Evolutionary conservation across 768 basidiomycete species (phyloP).

Genomic region (Lepiota brunneoincarnata): DNA sequence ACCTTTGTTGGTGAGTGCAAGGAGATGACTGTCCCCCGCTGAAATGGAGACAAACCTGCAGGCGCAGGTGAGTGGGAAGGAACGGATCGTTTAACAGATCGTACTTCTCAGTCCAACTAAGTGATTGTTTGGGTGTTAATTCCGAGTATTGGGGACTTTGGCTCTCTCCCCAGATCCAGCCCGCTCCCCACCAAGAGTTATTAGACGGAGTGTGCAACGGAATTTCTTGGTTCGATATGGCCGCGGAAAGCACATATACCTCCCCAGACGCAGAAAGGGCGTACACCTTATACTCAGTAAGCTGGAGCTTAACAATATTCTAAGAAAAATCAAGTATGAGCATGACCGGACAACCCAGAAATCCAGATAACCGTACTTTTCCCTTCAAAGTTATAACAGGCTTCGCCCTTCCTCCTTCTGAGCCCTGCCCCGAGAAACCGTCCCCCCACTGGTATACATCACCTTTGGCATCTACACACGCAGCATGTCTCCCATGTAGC

Average conservation of each 20-base stretch:
- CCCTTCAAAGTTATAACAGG: constrained; percentile 60
- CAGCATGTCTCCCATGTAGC: constrained; percentile 64
- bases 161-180: constrained; percentile 57
- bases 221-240: constrained; percentile 43
- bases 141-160: constrained; percentile 56
- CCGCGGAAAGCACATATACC: constrained; percentile 66
- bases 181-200: constrained; percentile 57
- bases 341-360: neutral
- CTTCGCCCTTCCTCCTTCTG: constrained; percentile 16
- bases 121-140: constrained; percentile 51
- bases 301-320: constrained; percentile 67
- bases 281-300: constrained; percentile 62
- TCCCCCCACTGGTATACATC: constrained; percentile 86
- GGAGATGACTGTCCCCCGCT: constrained; percentile 68
- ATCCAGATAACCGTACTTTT: constrained; percentile 49
- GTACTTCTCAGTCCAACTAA: constrained; percentile 69
- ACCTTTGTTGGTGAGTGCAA: constrained; percentile 71
- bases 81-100: constrained; percentile 12
- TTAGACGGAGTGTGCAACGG: constrained; percentile 37
- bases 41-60: constrained; percentile 70
- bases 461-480: constrained; percentile 75
- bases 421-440: constrained; percentile 46
- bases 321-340: constrained; percentile 28
- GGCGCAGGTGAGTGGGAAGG: neutral
- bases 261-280: constrained; percentile 77